Evolutionary conservation across 1,284 basidiomycete species (phyloP), one percentile per base, ranked within the genome.

Genomic region (Afroboletus lepidellus): DNA sequence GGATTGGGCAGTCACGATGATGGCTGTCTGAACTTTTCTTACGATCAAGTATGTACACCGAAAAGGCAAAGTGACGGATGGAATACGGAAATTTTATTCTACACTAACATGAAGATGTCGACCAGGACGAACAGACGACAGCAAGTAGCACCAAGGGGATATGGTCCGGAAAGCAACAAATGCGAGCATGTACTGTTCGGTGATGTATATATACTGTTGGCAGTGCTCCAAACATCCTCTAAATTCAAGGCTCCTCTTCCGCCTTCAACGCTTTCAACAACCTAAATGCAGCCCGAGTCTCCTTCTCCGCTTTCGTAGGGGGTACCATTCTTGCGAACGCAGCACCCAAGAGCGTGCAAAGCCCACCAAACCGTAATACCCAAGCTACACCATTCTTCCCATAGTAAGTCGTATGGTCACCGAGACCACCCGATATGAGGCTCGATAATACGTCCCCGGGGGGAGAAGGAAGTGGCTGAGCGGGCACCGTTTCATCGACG

Each of bases 351-450:
- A 95, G 72, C 0, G 93, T 86, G 67, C 87, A 92, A 8, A 92
- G 63, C 30, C 94, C 94, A 43, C 94, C 94, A 63, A 97, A 97
- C 13, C 94, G 83, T 46, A 98, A 72, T 5, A 97, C 92, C 94
- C 94, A 98, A 1, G 88, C 90, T 20, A 95, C 91, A 41, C 93
- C 93, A 52, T 84, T 86, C 75, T 92, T 93, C 37, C 85, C 90
- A 55, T 80, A 77, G 66, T 87, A 90, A 3, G 85, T 80, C 49
- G 77, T 74, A 49, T 81, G 77, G 43, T 76, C 73, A 27, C 56
- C 62, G 3, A 63, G 51, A 18, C 54, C 56, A 20, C 47, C 38
- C n/a, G 39, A 52, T 20, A 30, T 39, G 4, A 63, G 8, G 13
- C 4, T 41, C 32, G 27, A 45, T 9, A 61, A 46, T 24, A 52